These are phyloP conservation scores for Podaxis mareebaensis DNA, from an alignment of 768 basidiomycete species.

Conservation along the genomic window DNA sequence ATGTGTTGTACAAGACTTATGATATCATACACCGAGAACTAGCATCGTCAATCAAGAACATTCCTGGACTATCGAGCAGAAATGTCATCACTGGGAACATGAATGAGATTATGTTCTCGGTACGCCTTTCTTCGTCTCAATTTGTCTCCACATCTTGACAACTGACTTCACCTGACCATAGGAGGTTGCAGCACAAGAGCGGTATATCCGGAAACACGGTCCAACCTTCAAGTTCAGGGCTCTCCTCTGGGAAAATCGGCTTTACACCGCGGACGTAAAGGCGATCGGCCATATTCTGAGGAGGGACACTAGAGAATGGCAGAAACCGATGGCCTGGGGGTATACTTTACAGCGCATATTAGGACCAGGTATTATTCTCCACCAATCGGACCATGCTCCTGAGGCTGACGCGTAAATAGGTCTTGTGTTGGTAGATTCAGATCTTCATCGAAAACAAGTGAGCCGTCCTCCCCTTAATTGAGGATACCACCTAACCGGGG, in stretches of 20 bases:
- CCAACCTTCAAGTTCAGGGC: conserved; percentile 14
- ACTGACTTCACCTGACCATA: neutral
- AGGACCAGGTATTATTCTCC: conserved; percentile 32
- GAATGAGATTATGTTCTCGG: conserved; percentile 6
- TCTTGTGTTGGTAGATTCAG: conserved; percentile 46
- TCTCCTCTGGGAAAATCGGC: conserved; percentile 24
- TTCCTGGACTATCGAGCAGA: conserved; percentile 15
- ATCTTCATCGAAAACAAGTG: conserved; percentile 45
- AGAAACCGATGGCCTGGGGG: conserved; percentile 47
- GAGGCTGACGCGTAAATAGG: conserved; percentile 31
- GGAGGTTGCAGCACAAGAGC: neutral
- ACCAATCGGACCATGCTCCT: neutral
- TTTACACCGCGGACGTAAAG: conserved; percentile 60
- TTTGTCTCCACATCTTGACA: neutral
- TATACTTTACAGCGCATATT: conserved; percentile 41
- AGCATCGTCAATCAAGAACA: conserved; percentile 16
- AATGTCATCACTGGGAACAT: conserved; percentile 5
- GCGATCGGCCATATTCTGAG: conserved; percentile 64
- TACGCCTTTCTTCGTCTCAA: neutral
- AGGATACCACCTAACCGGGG: neutral
- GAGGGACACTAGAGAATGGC: conserved; percentile 49
- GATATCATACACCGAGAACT: conserved; percentile 10
- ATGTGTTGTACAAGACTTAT: conserved; percentile 6
- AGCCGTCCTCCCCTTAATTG: neutral
- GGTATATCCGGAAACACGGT: neutral